phyloP scores from a whole-genome alignment of 805 yeast species.

The Starmerella floris region DNA sequence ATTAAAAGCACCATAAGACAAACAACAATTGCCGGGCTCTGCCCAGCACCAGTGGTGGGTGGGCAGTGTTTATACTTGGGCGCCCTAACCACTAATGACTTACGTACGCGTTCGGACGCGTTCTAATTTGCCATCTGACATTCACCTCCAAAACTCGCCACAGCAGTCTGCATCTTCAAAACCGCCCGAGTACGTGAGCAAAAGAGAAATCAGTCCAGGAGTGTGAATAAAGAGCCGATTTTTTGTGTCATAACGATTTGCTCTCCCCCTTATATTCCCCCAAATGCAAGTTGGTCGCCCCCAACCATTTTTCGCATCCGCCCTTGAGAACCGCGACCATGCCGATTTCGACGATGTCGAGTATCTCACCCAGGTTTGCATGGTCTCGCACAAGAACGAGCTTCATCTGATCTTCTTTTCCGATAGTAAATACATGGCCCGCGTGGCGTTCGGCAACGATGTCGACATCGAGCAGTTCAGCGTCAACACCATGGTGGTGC shows the following conservation, averaged over 20 bases:
- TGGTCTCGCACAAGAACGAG: background rate
- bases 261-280: no score
- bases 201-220: no score
- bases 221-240: no score
- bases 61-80: background rate
- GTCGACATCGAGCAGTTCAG: slow-evolving; percentile 1
- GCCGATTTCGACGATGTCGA: background rate
- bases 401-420: background rate
- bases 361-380: background rate
- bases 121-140: no score
- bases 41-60: no score
- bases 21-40: no score
- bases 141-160: no score
- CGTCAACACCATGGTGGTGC: background rate
- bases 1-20: no score
- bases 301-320: background rate
- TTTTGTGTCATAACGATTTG: no score
- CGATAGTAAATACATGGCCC: background rate
- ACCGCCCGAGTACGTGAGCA: no score
- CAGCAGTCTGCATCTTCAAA: no score
- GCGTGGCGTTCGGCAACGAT: background rate
- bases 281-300: background rate
- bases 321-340: background rate
- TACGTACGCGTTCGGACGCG: background rate
- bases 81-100: background rate